A percentile compares a stretch with the other conserved stretches of the same genome.
Conservation (phyloP, 2,329 filamentous ascomycete species). For the Xylariaceae sp. region DNA sequence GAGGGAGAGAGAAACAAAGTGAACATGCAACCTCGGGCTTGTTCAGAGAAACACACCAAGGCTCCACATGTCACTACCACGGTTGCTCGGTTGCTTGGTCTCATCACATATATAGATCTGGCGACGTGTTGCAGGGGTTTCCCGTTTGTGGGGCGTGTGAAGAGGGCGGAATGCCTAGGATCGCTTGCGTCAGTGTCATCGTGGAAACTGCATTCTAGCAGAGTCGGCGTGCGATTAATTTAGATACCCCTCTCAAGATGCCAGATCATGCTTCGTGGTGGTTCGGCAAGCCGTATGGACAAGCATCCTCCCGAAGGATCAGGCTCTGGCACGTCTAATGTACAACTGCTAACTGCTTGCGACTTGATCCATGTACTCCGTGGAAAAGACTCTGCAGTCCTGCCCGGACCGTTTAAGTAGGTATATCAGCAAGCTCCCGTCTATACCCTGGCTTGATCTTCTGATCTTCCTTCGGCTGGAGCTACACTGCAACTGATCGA, state of each 20-base stretch:
- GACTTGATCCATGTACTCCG: constrained; percentile 7
- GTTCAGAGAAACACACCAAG: constrained; percentile 11
- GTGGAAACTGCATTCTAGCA: constrained; percentile 8
- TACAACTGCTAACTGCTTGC: constrained; percentile 9
- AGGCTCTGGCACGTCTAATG: constrained; percentile 12
- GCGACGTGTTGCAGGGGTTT: constrained; percentile 12
- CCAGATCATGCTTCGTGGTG: constrained; percentile 12
- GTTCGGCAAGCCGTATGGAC: constrained; percentile 12
- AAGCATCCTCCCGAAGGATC: constrained; percentile 14
- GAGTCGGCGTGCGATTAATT: constrained; percentile 6
- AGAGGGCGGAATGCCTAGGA: not conserved
- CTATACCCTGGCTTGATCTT: constrained; percentile 21
- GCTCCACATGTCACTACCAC: constrained; percentile 15
- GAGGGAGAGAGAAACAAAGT: not conserved
- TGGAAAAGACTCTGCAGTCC: constrained; percentile 8
- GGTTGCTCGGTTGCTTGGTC: constrained; percentile 14
- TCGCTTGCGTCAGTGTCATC: not conserved
- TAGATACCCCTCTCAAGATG: constrained; percentile 16
- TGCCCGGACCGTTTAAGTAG: constrained; percentile 16
- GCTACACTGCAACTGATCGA: constrained; percentile 8
- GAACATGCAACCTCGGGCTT: constrained; percentile 7
- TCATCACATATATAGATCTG: constrained; percentile 14
- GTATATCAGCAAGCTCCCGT: constrained; percentile 24
- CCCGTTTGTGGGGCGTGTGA: constrained; percentile 1
- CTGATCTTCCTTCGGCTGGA: constrained; percentile 20